These are phyloP conservation scores for Fusarium palustre DNA, from an alignment of 2,329 filamentous ascomycete genomes.

Conservation along the genomic window DNA sequence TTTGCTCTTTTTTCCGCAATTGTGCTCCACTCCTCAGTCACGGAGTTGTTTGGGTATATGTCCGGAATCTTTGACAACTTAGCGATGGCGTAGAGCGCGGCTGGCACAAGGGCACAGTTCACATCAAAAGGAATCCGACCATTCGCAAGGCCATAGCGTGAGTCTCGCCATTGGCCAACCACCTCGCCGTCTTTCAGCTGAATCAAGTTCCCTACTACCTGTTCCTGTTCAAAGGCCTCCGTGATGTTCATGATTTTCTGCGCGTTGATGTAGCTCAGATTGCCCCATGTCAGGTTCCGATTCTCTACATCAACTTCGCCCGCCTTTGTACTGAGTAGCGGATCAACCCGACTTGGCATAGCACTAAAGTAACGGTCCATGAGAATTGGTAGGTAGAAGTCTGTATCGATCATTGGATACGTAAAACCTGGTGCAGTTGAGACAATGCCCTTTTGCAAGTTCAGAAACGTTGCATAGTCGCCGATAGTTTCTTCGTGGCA, in stretches of 20 bases:
- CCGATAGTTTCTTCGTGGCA: constrained; percentile 75
- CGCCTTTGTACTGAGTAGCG: constrained; percentile 58
- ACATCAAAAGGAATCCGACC: constrained; percentile 74
- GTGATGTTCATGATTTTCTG: constrained; percentile 69
- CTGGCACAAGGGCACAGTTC: constrained; percentile 71
- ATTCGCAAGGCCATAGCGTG: constrained; percentile 68
- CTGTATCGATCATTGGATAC: constrained; percentile 73
- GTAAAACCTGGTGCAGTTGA: constrained; percentile 66
- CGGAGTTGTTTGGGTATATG: constrained; percentile 60
- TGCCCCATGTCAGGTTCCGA: constrained; percentile 62
- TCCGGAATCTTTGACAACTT: constrained; percentile 59
- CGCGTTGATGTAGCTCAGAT: constrained; percentile 64
- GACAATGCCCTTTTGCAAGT: constrained; percentile 63
- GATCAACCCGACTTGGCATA: constrained; percentile 51
- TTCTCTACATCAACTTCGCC: constrained; percentile 62
- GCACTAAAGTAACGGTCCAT: constrained; percentile 69
- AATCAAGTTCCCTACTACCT: constrained; percentile 66
- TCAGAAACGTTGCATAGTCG: constrained; percentile 72
- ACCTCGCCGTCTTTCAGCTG: constrained; percentile 65
- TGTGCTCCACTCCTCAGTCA: constrained; percentile 55
- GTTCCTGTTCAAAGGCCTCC: constrained; percentile 64
- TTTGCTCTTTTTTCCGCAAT: constrained; percentile 64
- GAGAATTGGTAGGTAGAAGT: constrained; percentile 69
- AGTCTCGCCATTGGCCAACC: constrained; percentile 74
- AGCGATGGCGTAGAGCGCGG: constrained; percentile 69